Conservation (phyloP, 345 rosid genomes). For the Carallia brachiata region DNA sequence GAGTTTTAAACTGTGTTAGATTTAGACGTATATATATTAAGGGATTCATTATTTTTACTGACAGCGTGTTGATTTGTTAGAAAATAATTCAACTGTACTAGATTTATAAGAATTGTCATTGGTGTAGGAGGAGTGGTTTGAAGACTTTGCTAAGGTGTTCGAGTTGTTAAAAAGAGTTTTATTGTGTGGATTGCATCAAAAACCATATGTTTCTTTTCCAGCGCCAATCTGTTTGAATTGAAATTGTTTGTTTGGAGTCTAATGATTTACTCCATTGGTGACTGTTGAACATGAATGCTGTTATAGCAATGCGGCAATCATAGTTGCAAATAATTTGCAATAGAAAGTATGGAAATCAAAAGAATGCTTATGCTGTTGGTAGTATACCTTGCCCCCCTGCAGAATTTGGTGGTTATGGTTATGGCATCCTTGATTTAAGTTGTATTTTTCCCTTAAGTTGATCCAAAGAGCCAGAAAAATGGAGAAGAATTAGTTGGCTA, state of each 20-base stretch:
- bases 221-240: background rate
- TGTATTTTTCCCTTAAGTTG: slow-evolving; percentile 49
- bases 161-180: slow-evolving; percentile 61
- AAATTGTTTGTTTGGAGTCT: background rate
- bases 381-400: slow-evolving; percentile 49
- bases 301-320: too few species aligned
- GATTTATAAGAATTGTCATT: too few species aligned
- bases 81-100: too few species aligned
- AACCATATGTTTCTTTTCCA: slow-evolving; percentile 39
- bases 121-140: background rate
- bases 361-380: background rate
- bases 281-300: background rate
- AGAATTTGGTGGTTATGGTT: slow-evolving; percentile 64
- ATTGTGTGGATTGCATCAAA: slow-evolving; percentile 66
- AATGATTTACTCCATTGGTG: background rate
- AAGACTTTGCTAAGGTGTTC: slow-evolving; percentile 58
- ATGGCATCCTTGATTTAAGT: slow-evolving; percentile 49
- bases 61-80: too few species aligned
- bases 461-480: slow-evolving; percentile 61
- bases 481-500: slow-evolving; percentile 87
- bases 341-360: background rate
- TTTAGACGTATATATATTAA: too few species aligned
- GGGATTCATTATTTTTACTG: too few species aligned
- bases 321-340: background rate
- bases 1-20: too few species aligned